phyloP scores from a whole-genome alignment of 129 eudicot genomes.

The Apium graveolens region DNA sequence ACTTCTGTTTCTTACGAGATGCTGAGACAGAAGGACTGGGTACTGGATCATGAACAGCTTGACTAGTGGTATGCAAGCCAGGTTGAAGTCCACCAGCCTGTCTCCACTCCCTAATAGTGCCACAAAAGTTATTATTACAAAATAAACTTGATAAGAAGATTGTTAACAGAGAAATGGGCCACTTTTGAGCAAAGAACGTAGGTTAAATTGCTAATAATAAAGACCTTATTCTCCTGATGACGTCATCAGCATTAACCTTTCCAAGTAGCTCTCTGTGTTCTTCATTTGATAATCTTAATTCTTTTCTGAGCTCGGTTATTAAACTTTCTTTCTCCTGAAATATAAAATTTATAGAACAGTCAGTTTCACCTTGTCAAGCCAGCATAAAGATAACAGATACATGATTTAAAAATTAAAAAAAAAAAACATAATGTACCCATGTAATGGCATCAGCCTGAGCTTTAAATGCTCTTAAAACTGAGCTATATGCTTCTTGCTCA shows the following conservation, averaged over 20 bases:
- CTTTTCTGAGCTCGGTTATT: conserved; percentile 88
- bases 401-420: not conserved
- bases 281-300: conserved; percentile 82
- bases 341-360: conserved; percentile 23
- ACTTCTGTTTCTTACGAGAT: conserved; percentile 79
- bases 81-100: conserved; percentile 59
- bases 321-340: conserved; percentile 87
- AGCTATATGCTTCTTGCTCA: conserved; percentile 73
- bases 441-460: conserved; percentile 92
- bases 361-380: conserved; percentile 17
- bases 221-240: conserved; percentile 78
- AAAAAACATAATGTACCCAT: conserved; percentile 49
- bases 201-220: not conserved
- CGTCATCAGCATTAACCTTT: conserved; percentile 79
- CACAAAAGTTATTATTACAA: conserved; percentile 12
- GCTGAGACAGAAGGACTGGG: conserved; percentile 87
- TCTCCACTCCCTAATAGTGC: conserved; percentile 77
- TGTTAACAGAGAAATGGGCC: not conserved
- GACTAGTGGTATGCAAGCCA: conserved; percentile 43
- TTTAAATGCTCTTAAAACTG: conserved; percentile 76
- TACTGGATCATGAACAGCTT: conserved; percentile 58
- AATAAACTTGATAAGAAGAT: conserved; percentile 12
- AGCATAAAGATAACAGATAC: conserved; percentile 10
- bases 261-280: conserved; percentile 80
- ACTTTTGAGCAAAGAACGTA: not conserved